These are phyloP conservation scores for Euptelea pleiosperma DNA, from an alignment of 164 flowering plant genomes.

Conservation along the genomic window DNA sequence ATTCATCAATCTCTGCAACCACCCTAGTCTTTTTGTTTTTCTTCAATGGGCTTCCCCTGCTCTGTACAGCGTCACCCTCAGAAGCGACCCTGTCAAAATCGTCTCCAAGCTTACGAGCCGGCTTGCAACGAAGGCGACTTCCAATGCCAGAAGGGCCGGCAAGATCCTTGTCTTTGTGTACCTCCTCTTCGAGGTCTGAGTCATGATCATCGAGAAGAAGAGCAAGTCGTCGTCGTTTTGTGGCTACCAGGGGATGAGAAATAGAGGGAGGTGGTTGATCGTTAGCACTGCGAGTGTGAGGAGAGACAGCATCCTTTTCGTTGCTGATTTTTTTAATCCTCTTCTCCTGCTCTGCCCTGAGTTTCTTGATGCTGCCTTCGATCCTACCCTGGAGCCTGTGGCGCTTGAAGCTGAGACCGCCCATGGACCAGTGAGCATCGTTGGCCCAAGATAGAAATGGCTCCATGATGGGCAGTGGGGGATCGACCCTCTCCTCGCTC, in stretches of 20 bases:
- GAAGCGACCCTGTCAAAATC: slow-evolving; percentile 49
- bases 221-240: too few relatives aligned
- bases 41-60: slow-evolving; percentile 6
- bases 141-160: too few relatives aligned
- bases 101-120: slow-evolving; percentile 44
- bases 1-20: not conserved
- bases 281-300: too few relatives aligned
- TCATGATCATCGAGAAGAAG: too few relatives aligned
- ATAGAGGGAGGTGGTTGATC: too few relatives aligned
- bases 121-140: slow-evolving; percentile 6
- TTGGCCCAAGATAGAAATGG: slow-evolving; percentile 81
- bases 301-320: too few relatives aligned
- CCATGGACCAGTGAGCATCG: slow-evolving; percentile 98
- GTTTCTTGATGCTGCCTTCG: slow-evolving; percentile 63
- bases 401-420: slow-evolving; percentile 74
- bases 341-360: slow-evolving; percentile 44
- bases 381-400: slow-evolving; percentile 74
- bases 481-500: slow-evolving; percentile 59
- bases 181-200: too few relatives aligned
- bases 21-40: too few relatives aligned
- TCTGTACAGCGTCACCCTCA: too few relatives aligned
- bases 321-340: slow-evolving; percentile 3
- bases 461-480: slow-evolving; percentile 57
- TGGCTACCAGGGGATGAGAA: too few relatives aligned
- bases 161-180: too few relatives aligned